A percentile compares a stretch with the other conserved stretches of the same genome.
Conservation (phyloP, 768 basidiomycete genomes). For the Mycena sanguinolenta region DNA sequence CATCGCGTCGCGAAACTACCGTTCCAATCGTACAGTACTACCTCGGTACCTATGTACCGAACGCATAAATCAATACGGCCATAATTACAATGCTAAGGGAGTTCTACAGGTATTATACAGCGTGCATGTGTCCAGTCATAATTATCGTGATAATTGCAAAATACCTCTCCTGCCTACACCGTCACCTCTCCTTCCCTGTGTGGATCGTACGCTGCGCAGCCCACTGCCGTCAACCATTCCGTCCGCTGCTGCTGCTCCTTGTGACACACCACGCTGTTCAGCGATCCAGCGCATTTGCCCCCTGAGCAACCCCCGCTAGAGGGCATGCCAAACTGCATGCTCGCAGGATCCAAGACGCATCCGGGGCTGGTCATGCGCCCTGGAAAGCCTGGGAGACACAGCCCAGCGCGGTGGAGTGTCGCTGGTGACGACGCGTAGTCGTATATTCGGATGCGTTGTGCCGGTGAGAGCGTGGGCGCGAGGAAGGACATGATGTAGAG, state of each 20-base stretch:
- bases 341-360: constrained; percentile 53
- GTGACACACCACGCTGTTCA: constrained; percentile 54
- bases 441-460: constrained; percentile 67
- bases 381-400: constrained; percentile 35
- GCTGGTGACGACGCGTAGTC: constrained; percentile 60
- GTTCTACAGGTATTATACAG: constrained; percentile 10
- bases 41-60: too few relatives aligned
- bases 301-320: constrained; percentile 44
- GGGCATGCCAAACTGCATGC: constrained; percentile 43
- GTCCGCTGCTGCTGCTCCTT: constrained; percentile 58
- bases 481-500: constrained; percentile 69
- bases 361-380: constrained; percentile 14
- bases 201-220: constrained; percentile 61
- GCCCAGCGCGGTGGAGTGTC: constrained; percentile 58
- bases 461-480: constrained; percentile 67
- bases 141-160: neutral
- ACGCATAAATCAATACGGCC: too few relatives aligned
- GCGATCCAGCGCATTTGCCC: constrained; percentile 56
- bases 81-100: neutral
- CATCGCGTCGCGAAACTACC: too few relatives aligned
- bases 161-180: neutral
- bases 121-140: neutral
- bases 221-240: constrained; percentile 62
- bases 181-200: constrained; percentile 21
- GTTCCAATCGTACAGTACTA: too few relatives aligned